Evolutionary conservation across 441 rosid genomes (phyloP).

Genomic region (Populus tomentosa): DNA sequence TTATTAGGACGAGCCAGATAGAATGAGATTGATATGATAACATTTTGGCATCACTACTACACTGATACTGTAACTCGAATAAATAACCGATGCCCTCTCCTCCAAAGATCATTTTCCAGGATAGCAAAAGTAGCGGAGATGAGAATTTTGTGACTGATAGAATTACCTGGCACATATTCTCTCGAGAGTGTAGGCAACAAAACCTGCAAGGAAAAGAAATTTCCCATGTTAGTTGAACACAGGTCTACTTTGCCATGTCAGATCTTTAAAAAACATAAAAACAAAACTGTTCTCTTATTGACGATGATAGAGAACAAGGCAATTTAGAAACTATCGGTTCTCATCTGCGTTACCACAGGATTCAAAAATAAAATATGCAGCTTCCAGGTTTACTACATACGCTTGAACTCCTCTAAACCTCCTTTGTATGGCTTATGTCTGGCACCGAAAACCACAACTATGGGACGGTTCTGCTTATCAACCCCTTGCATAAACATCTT

Average conservation of each 20-base stretch:
- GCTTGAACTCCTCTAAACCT: slow-evolving; percentile 64
- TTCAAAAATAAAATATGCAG: not conserved
- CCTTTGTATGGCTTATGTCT: slow-evolving; percentile 64
- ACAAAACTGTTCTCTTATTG: not conserved
- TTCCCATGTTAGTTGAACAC: not conserved
- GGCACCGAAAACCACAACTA: slow-evolving; percentile 45
- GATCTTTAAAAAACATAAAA: not conserved
- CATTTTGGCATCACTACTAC: not conserved
- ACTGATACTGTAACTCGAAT: not conserved
- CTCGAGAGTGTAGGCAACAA: slow-evolving; percentile 61
- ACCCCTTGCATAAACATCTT: slow-evolving; percentile 69
- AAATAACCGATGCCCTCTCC: not conserved
- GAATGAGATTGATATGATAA: not conserved
- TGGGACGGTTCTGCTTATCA: slow-evolving; percentile 69
- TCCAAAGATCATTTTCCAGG: not conserved
- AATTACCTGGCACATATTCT: slow-evolving; percentile 64
- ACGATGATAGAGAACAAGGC: not conserved
- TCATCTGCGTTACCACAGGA: not conserved
- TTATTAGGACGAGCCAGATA: not conserved
- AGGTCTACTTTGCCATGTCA: not conserved
- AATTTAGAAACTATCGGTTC: not conserved
- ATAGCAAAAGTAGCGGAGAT: not conserved
- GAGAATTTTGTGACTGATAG: not conserved
- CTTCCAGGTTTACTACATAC: slow-evolving; percentile 27
- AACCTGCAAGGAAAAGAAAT: slow-evolving; percentile 38